Evolutionary conservation across 2,329 filamentous ascomycete species (phyloP).

Genomic region (Penicillium sp.): DNA sequence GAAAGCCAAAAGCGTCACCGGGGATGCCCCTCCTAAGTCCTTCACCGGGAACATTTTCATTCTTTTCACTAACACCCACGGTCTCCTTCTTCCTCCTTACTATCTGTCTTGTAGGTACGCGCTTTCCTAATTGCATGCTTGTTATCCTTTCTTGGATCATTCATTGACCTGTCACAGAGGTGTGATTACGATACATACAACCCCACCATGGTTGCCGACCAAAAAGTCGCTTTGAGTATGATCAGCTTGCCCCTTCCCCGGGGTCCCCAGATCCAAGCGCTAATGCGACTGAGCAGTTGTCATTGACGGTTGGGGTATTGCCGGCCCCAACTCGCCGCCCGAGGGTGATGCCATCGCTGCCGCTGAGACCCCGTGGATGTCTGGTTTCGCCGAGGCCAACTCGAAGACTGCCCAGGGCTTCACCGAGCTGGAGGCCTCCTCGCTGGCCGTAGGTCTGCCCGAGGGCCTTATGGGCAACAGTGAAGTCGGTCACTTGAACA

Average conservation of each 20-base stretch:
- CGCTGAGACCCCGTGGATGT: slow-evolving; percentile 92
- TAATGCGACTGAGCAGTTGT: slow-evolving; percentile 62
- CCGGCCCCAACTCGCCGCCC: slow-evolving; percentile 72
- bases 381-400: slow-evolving; percentile 63
- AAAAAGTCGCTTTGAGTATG: slow-evolving; percentile 65
- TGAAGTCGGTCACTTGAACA: slow-evolving; percentile 97
- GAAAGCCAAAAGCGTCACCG: slow-evolving; percentile 35
- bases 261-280: slow-evolving; percentile 20
- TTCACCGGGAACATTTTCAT: slow-evolving; percentile 28
- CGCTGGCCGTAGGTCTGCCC: slow-evolving; percentile 88
- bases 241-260: slow-evolving; percentile 30
- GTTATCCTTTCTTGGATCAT: slow-evolving; percentile 4
- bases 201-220: slow-evolving; percentile 60
- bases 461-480: slow-evolving; percentile 99
- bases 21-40: slow-evolving; percentile 25
- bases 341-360: slow-evolving; percentile 93
- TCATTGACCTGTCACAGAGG: slow-evolving; percentile 20
- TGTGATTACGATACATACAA: slow-evolving; percentile 18
- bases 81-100: slow-evolving; percentile 12
- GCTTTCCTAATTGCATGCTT: not conserved
- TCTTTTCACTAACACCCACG: slow-evolving; percentile 7
- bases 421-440: slow-evolving; percentile 91
- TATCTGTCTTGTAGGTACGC: slow-evolving; percentile 15
- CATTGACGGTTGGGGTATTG: slow-evolving; percentile 97
- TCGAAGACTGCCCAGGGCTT: slow-evolving; percentile 77